Conservation (phyloP, 1,284 basidiomycete species). For the Moesziomyces antarcticus region DNA sequence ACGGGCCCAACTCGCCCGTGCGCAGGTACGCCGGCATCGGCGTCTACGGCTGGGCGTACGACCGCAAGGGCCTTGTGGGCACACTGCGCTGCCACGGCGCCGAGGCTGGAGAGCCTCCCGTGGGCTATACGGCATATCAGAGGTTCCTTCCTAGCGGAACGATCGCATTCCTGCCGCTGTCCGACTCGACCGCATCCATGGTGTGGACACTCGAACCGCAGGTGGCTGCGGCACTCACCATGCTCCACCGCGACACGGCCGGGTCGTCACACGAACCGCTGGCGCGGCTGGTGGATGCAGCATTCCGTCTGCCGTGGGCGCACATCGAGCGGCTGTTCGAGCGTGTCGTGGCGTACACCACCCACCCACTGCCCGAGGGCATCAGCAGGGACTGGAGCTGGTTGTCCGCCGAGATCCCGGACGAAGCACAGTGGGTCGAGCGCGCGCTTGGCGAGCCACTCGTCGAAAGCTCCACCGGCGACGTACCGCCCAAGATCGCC, state of each 20-base stretch:
- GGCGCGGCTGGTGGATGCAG: conserved; percentile 84
- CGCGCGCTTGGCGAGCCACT: conserved; percentile 30
- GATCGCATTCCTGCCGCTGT: conserved; percentile 78
- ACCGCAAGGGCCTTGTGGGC: conserved; percentile 89
- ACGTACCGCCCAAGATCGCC: conserved; percentile 78
- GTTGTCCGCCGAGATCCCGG: conserved; percentile 42
- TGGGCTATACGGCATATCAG: conserved; percentile 80
- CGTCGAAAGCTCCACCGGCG: conserved; percentile 45
- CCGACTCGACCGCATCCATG: conserved; percentile 81
- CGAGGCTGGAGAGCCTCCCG: conserved; percentile 39
- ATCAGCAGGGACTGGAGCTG: conserved; percentile 39
- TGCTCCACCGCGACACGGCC: conserved; percentile 71
- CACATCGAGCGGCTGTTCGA: conserved; percentile 79
- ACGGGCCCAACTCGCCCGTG: conserved; percentile 94
- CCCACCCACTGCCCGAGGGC: conserved; percentile 9
- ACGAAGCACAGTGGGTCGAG: conserved; percentile 40
- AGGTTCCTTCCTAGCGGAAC: conserved; percentile 95
- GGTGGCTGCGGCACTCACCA: conserved; percentile 79
- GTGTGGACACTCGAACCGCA: conserved; percentile 92
- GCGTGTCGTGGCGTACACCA: conserved; percentile 72
- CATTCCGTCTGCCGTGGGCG: conserved; percentile 84
- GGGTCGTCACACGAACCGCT: conserved; percentile 72
- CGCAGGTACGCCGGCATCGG: conserved; percentile 85
- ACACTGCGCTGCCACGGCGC: conserved; percentile 73
- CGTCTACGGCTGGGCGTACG: conserved; percentile 91